phyloP scores from a whole-genome alignment of 2,329 filamentous ascomycete genomes.

The Ustulina deusta region DNA sequence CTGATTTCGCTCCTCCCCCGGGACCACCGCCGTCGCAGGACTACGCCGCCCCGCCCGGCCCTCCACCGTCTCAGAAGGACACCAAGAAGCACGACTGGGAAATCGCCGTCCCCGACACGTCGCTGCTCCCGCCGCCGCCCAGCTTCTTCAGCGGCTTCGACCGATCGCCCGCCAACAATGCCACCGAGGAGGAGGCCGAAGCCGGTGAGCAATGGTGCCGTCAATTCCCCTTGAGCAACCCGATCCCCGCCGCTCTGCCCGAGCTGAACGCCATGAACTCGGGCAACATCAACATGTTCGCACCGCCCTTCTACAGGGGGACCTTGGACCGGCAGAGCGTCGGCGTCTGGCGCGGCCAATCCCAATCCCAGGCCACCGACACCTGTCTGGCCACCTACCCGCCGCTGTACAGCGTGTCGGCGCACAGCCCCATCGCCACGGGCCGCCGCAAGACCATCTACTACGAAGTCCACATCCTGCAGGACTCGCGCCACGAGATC shows the following conservation, averaged over 20 bases:
- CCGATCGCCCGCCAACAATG: slow-evolving; percentile 75
- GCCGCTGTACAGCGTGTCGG: slow-evolving; percentile 73
- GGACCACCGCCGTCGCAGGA: slow-evolving; percentile 53
- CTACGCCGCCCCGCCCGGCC: slow-evolving; percentile 48
- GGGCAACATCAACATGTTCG: slow-evolving; percentile 67
- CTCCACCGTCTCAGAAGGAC: slow-evolving; percentile 49
- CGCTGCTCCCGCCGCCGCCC: slow-evolving; percentile 79
- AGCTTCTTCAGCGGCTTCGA: slow-evolving; percentile 73
- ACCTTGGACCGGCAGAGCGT: slow-evolving; percentile 58
- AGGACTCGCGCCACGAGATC: slow-evolving; percentile 55
- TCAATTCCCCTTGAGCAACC: slow-evolving; percentile 67
- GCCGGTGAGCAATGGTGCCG: slow-evolving; percentile 75
- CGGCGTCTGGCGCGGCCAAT: slow-evolving; percentile 65
- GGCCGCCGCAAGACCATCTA: slow-evolving; percentile 68
- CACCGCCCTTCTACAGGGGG: slow-evolving; percentile 62
- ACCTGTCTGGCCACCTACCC: slow-evolving; percentile 74
- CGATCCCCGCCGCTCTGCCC: slow-evolving; percentile 62
- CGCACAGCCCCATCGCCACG: slow-evolving; percentile 67
- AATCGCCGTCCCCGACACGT: slow-evolving; percentile 76
- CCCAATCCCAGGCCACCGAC: slow-evolving; percentile 64
- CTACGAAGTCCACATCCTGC: slow-evolving; percentile 74
- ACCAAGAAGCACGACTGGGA: slow-evolving; percentile 75
- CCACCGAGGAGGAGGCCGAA: slow-evolving; percentile 71
- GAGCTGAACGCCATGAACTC: slow-evolving; percentile 61
- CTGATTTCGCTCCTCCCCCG: slow-evolving; percentile 52